Evolutionary conservation across 2,329 filamentous ascomycete species (phyloP), one percentile per base, ranked within the genome.

Genomic region (Penicillium vulpinum): DNA sequence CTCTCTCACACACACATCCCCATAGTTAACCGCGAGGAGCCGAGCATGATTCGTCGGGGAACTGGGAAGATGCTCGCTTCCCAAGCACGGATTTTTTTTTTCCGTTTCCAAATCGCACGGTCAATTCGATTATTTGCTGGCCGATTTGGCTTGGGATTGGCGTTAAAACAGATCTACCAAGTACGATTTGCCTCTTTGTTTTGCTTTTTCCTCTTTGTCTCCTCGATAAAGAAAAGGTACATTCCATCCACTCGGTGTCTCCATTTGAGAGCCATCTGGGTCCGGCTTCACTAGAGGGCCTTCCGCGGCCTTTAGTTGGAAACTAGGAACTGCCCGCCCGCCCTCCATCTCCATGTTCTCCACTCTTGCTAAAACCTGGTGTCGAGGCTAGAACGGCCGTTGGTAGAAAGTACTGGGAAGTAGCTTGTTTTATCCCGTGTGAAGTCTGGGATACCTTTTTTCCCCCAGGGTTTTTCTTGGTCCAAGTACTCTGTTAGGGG

Each of bases 291-390:
- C 31, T 55, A 39, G 61, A 56, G 54, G 62, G 57, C 54, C 55
- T 66, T 67, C 63, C 62, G 61, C 62, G 64, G 54, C 53, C 46
- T 51, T 60, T 44, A 51, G 54, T 53, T 50, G 40, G 48, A 56
- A 54, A 58, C 62, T 62, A 65, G 64, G 46, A 67, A 60, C 63
- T 63, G 63, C 64, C 67, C 63, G 62, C 61, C 66, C 60, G 64
- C 56, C 56, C 58, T 62, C 63, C 63, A 70, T 67, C 57, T 62
- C 62, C 62, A 60, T 51, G 16, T 51, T 47, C 58, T 58, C 57
- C 57, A 61, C 53, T 47, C 38, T 24, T 53, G 11, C 55, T 38
- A 43, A 51, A 28, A 55, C 49, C 46, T 57, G 51, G 38, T 43
- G 7, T 54, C 38, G 22, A 54, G 46, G 49, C 49, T 54, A 54